Evolutionary conservation across 2,329 filamentous ascomycete genomes (phyloP), one percentile per base, ranked within the genome.

Genomic region (Pseudocercospora cruenta): DNA sequence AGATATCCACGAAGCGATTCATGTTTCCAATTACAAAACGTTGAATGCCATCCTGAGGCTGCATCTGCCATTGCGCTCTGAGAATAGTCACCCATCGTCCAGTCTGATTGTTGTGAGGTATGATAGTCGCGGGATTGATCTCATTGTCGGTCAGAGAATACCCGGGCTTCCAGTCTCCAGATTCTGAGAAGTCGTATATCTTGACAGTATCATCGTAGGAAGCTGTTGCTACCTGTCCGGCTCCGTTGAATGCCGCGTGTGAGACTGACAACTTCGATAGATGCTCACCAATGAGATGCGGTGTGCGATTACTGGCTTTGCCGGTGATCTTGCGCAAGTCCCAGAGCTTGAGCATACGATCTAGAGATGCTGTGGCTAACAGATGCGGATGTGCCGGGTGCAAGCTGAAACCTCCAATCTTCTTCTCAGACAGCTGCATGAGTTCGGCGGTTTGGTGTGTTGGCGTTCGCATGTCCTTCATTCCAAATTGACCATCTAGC

Each of bases 191-290:
- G 71, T 94, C 87, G 80, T 98, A 93, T 9, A 99, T 91, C 76
- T 98, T 98, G 70, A 99, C 86, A 0, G 92, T 96, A 73, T 99
- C 93, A 75, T 99, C 95, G 77, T 99, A 99, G 0, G 91, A 94
- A 0, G 93, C 91, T 0, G 95, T 99, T 0, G 94, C 95, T 4
- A 99, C 83, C 70, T 96, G 91, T 0, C 94, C 95, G 0, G 86
- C 90, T 0, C 88, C 84, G 68, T 93, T 95, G 89, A 94, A 99
- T 0, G 94, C 91, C 0, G 94, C 95, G 77, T 97, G 94, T 0
- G 92, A 96, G 0, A 99, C 94, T 0, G 92, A 96, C 0, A 98
- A 82, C 2, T 90, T 86, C 21, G 91, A 95, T 61, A 88, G 84
- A 74, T 99, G 94, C 76, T 95, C 90, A 6, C 91, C 94, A 0